A percentile compares a stretch with the other conserved stretches of the same genome.
Evolutionary conservation across 148 eudicot species (phyloP).

Genomic region (Mesembryanthemum crystallinum): DNA sequence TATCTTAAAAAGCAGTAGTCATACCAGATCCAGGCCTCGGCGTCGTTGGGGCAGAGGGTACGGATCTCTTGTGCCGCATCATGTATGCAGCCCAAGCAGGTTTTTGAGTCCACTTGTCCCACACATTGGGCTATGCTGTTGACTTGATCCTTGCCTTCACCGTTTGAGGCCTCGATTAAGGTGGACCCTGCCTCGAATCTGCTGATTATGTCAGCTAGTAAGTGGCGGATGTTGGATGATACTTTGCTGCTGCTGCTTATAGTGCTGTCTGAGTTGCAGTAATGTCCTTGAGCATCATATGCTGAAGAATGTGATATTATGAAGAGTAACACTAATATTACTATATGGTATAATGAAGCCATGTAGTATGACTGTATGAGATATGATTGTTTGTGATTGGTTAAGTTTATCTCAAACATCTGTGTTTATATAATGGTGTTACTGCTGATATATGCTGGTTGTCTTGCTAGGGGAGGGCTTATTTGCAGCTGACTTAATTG

Average conservation of each 20-base stretch:
- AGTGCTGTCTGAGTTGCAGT: neutral
- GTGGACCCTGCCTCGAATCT: slow-evolving; percentile 30
- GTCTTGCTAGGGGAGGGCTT: neutral
- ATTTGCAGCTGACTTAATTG: too few species aligned
- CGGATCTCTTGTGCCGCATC: slow-evolving; percentile 35
- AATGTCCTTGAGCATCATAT: slow-evolving; percentile 8
- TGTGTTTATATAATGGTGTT: neutral
- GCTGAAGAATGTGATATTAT: neutral
- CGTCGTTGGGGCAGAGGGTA: slow-evolving; percentile 34
- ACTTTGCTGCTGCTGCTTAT: slow-evolving; percentile 14
- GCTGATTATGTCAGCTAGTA: slow-evolving; percentile 30
- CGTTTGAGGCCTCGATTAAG: slow-evolving; percentile 32
- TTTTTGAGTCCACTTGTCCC: slow-evolving; percentile 36
- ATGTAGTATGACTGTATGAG: neutral
- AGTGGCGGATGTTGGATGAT: slow-evolving; percentile 33
- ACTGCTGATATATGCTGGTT: neutral
- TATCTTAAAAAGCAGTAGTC: slow-evolving; percentile 60
- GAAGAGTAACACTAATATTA: neutral
- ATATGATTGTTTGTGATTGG: neutral
- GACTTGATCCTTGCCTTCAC: slow-evolving; percentile 25
- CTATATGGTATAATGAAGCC: neutral
- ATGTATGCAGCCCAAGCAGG: slow-evolving; percentile 44
- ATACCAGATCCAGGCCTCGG: slow-evolving; percentile 55
- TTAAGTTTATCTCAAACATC: neutral
- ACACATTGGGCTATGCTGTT: slow-evolving; percentile 62